Percentiles rank a stretch among this genome's conserved stretches.
These are phyloP conservation scores for Fusarium duplospermum DNA, from an alignment of 2,329 filamentous ascomycete genomes.

Conservation along the genomic window DNA sequence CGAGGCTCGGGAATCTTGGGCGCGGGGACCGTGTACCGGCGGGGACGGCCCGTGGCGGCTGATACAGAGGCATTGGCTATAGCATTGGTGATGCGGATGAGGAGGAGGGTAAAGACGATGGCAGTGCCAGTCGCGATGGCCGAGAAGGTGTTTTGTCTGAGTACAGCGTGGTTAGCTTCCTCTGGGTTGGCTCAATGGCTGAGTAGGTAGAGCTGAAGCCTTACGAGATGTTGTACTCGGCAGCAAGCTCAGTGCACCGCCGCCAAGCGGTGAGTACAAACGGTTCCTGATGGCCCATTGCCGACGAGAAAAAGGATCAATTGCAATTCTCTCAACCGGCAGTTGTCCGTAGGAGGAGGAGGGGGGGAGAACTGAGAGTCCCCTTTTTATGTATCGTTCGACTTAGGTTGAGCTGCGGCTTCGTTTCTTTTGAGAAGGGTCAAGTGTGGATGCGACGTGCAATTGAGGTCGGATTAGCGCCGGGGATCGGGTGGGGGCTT, in stretches of 20 bases:
- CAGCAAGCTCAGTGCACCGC: constrained; percentile 34
- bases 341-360: neutral
- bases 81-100: constrained; percentile 45
- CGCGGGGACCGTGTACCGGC: constrained; percentile 69
- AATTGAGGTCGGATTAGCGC: constrained; percentile 19
- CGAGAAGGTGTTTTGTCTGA: constrained; percentile 46
- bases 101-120: constrained; percentile 46
- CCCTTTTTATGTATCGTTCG: constrained; percentile 32
- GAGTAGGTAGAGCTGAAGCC: neutral
- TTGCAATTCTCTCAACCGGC: neutral
- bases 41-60: constrained; percentile 54
- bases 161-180: constrained; percentile 4
- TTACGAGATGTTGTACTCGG: constrained; percentile 42
- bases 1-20: constrained; percentile 71
- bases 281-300: constrained; percentile 37
- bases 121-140: constrained; percentile 44
- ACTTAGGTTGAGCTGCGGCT: constrained; percentile 10
- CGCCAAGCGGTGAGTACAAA: constrained; percentile 35
- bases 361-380: neutral
- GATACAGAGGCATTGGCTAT: constrained; percentile 34
- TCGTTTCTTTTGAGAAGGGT: neutral
- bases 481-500: constrained; percentile 21
- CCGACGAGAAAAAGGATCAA: neutral
- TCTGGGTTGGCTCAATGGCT: constrained; percentile 9
- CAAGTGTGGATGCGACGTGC: constrained; percentile 19